Base-by-base conservation (phyloP, 2,329 filamentous ascomycete species). In the Colletotrichum sp. region DNA sequence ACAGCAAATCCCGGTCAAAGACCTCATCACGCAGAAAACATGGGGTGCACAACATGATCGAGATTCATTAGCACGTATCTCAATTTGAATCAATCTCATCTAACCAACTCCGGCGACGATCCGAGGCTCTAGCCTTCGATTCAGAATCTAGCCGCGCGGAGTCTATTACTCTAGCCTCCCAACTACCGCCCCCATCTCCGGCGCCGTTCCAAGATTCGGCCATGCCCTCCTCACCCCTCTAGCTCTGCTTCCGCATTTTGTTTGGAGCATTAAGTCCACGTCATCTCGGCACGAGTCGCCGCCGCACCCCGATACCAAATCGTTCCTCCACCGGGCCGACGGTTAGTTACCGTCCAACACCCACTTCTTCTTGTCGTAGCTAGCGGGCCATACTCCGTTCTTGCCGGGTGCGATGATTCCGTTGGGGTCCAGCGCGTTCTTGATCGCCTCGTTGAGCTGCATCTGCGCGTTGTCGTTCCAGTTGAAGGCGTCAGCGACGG, bases 361-460 rank as follows among this genome's bases (percentile, higher is more conserved):
- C 74, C 77, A 75, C 43, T 77, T 60, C 67, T 72, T 72, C 68
- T 78, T 74, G 26, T 67, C 72, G 18, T 81, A 84, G 63, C 79
- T 76, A 71, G 76, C 78, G 1, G 82, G 82, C 83, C 83, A 84
- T 13, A 84, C 83, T 0, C 83, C 81, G 61, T 83, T 84, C 70
- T 81, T 79, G 0, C 83, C 82, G 2, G 82, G 83, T 1, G 82
- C 82, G 28, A 83, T 64, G 48, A 84, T 82, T 1, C 82, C 81
- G 36, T 84, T 84, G 4, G 86, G 86, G 71, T 88, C 86, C 30
- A 88, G 76, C 2, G 83, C 81, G 65, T 88, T 84, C 80, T 88
- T 87, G 24, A 87, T 78, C n/a, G 78, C 82, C 79, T 87, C 83
- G 67, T 87, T 87, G 55, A 87, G 84, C 66, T 82, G 81, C 84